phyloP scores from a whole-genome alignment of 2,329 filamentous ascomycete genomes.

The Aspergillus flavus region DNA sequence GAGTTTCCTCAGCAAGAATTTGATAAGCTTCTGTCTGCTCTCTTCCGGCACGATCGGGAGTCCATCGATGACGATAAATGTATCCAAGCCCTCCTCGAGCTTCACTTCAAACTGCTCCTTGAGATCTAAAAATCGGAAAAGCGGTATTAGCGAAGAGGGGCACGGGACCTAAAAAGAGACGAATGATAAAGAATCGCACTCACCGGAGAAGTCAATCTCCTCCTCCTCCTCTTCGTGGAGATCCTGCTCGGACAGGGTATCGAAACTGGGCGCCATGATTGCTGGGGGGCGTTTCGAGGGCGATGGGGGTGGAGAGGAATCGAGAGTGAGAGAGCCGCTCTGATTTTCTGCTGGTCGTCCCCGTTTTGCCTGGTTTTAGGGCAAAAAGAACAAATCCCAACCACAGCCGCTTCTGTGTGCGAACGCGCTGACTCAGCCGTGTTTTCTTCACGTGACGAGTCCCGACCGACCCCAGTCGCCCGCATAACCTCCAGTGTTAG shows the following conservation, averaged over 20 bases:
- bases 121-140: constrained; percentile 61
- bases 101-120: constrained; percentile 94
- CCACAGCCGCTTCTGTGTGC: constrained; percentile 37
- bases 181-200: constrained; percentile 25
- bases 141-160: constrained; percentile 31
- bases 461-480: constrained; percentile 9
- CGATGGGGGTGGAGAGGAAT: constrained; percentile 21
- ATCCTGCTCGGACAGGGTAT: constrained; percentile 88
- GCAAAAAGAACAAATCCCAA: constrained; percentile 38
- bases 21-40: constrained; percentile 90
- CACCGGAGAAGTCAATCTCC: constrained; percentile 85
- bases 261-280: constrained; percentile 92
- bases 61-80: constrained; percentile 94
- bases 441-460: neutral
- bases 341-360: constrained; percentile 34
- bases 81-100: constrained; percentile 92
- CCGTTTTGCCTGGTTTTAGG: constrained; percentile 32
- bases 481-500: constrained; percentile 11
- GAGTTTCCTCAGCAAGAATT: constrained; percentile 93
- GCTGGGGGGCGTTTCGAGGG: constrained; percentile 30
- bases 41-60: constrained; percentile 87
- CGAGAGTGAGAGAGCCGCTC: constrained; percentile 28
- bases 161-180: constrained; percentile 17
- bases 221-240: constrained; percentile 88
- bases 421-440: constrained; percentile 14